Base-by-base conservation (phyloP, 2,329 filamentous ascomycete genomes). In the Cytospora paraplurivora region DNA sequence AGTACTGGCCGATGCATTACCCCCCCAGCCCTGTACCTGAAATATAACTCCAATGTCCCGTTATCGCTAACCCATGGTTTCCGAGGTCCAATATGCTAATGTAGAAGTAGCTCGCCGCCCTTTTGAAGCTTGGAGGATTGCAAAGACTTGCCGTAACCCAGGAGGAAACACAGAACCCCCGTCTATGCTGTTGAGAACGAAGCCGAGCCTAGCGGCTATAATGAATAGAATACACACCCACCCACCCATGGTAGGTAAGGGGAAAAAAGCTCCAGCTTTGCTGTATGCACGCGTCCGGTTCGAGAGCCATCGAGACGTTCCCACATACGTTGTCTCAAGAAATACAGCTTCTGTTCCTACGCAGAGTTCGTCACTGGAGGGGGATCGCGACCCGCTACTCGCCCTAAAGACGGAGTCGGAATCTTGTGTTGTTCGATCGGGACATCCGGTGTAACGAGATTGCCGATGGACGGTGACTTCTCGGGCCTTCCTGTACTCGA, bases 381-480 rank as follows among this genome's bases (percentile, higher is more conserved):
- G n/a, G 62, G 50, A 7, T 64, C 64, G 49, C 56, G 64, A 41
- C 37, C 47, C 7, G 56, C 19, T 8, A 41, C 54, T 41, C 56
- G 49, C 33, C 50, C 64, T n/a, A 61, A 17, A 19, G 58, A 59
- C 49, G 62, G 2, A 17, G 54, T 35, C 15, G 59, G 35, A 1
- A 34, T 50, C 7, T 58, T 49, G n/a, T 57, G 64, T 34, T 52
- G 58, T 38, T 58, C 62, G 2, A 55, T 57, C 49, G 57, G 44
- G n/a, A 57, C 54, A 51, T 66, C 62, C 4, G 66, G 34, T 17
- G 66, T 65, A 6, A 68, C 63, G 4, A 68, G 62, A 37, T 68
- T 68, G 12, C 65, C 64, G 35, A 68, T 66, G 2, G 66, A 68
- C 10, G 66, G 66, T 13, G 66, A 68, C 35, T 66, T 63, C 33